Percentiles rank a stretch among this genome's conserved stretches.
These are phyloP conservation scores for Zygosaccharomyces sapae DNA, from an alignment of 1,139 yeast species.

Conservation along the genomic window DNA sequence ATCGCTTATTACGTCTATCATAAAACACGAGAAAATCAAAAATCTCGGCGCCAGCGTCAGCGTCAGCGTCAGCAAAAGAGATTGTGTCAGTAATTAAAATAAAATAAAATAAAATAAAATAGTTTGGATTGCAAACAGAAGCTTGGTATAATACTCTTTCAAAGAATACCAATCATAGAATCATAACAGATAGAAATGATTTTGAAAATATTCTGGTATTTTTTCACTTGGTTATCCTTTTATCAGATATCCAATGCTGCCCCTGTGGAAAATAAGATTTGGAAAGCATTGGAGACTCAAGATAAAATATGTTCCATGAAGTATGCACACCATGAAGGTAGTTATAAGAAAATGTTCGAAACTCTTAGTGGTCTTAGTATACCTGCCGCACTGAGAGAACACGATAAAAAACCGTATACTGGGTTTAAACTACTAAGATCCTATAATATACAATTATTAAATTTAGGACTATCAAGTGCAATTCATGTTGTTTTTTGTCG, in stretches of 20 bases:
- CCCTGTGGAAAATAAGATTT: constrained; percentile 2
- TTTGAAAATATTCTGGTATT: neutral
- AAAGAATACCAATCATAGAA: neutral
- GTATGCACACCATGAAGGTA: constrained; percentile 18
- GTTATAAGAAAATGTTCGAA: constrained; percentile 15
- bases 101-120: neutral
- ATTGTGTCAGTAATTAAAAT: constrained; percentile 11
- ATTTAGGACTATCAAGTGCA: constrained; percentile 45
- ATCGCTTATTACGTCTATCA: constrained; percentile 5
- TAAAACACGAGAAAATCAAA: constrained; percentile 1
- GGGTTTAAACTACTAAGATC: constrained; percentile 59
- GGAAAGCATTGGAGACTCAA: constrained; percentile 16
- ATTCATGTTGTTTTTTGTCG: constrained; percentile 53
- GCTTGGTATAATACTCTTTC: too few relatives aligned
- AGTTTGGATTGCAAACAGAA: neutral
- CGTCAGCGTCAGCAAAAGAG: constrained; percentile 2
- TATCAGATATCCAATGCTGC: neutral
- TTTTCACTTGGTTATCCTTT: neutral
- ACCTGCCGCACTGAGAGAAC: constrained; percentile 8
- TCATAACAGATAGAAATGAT: too few relatives aligned
- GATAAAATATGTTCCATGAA: constrained; percentile 23
- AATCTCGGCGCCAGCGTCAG: neutral
- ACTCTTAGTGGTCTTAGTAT: constrained; percentile 15
- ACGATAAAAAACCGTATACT: constrained; percentile 39
- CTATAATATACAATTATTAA: constrained; percentile 42